phyloP scores from a whole-genome alignment of 2,329 filamentous ascomycete species.

The Botrytis byssoidea region DNA sequence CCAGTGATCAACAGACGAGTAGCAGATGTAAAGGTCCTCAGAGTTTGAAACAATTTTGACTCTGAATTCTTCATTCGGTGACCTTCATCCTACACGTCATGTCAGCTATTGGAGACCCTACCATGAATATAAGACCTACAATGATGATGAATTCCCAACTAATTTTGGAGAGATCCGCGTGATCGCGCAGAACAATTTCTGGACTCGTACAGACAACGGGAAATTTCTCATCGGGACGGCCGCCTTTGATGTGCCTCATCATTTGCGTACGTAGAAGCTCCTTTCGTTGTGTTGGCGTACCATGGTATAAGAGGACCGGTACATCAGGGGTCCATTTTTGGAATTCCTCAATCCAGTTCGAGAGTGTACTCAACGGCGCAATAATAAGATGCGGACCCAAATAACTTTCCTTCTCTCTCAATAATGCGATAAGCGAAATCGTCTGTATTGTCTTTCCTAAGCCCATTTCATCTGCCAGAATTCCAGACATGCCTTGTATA shows the following conservation, averaged over 20 bases:
- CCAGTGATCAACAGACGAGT: slow-evolving; percentile 92
- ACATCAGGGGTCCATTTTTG: slow-evolving; percentile 85
- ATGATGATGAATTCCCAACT: slow-evolving; percentile 99
- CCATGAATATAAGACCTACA: slow-evolving; percentile 45
- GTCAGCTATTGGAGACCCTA: slow-evolving; percentile 21
- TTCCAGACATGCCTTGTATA: slow-evolving; percentile 63
- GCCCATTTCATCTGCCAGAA: slow-evolving; percentile 62
- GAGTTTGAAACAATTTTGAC: slow-evolving; percentile 82
- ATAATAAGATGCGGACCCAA: slow-evolving; percentile 86
- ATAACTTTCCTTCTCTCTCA: slow-evolving; percentile 82
- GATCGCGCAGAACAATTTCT: slow-evolving; percentile 91
- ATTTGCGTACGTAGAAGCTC: slow-evolving; percentile 72
- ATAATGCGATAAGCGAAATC: slow-evolving; percentile 61
- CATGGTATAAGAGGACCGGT: slow-evolving; percentile 88
- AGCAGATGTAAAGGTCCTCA: slow-evolving; percentile 84
- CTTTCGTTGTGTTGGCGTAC: slow-evolving; percentile 73
- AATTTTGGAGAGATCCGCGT: slow-evolving; percentile 75
- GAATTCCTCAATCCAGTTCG: slow-evolving; percentile 96
- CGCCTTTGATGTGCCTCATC: slow-evolving; percentile 63
- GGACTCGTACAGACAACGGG: slow-evolving; percentile 94
- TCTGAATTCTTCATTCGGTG: slow-evolving; percentile 98
- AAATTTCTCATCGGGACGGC: slow-evolving; percentile 63
- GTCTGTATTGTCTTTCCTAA: slow-evolving; percentile 57
- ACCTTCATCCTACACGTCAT: slow-evolving; percentile 70
- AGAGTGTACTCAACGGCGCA: slow-evolving; percentile 85